phyloP scores from a whole-genome alignment of 352 stramenopile species.

The Phytophthora colocasiae region DNA sequence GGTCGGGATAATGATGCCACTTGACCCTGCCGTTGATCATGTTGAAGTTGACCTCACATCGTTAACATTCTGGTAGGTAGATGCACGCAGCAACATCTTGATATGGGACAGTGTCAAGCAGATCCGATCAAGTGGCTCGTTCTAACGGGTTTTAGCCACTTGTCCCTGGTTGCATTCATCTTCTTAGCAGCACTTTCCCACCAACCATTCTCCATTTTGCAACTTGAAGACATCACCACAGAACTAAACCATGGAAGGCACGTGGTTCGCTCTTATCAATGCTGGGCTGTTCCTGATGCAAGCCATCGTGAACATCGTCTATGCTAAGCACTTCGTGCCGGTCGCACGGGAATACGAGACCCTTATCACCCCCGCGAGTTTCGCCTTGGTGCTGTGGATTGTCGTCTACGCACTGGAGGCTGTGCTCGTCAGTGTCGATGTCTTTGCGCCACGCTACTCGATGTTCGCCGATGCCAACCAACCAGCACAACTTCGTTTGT shows the following conservation, averaged over 20 bases:
- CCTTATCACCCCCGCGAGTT: constrained; percentile 72
- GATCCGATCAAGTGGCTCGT: neutral
- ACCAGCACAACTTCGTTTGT: constrained; percentile 64
- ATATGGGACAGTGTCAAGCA: constrained; percentile 36
- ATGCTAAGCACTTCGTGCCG: constrained; percentile 60
- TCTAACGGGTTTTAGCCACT: constrained; percentile 4
- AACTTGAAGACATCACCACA: constrained; percentile 7
- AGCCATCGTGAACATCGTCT: constrained; percentile 70
- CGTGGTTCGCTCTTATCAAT: constrained; percentile 65
- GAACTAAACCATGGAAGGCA: constrained; percentile 51
- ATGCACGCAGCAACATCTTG: constrained; percentile 7
- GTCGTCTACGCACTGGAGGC: constrained; percentile 73
- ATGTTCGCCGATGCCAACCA: constrained; percentile 79
- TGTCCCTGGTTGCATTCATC: constrained; percentile 32
- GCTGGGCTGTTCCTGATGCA: constrained; percentile 66
- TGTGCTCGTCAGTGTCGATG: constrained; percentile 66
- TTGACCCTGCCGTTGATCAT: constrained; percentile 9
- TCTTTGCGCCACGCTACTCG: constrained; percentile 70
- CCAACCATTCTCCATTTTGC: constrained; percentile 27
- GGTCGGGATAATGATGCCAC: too few species aligned
- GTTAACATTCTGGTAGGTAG: too few species aligned
- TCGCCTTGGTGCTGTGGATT: constrained; percentile 71
- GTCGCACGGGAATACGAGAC: constrained; percentile 72
- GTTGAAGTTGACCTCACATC: constrained; percentile 21
- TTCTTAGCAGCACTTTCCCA: constrained; percentile 12